Evolutionary conservation across 1,284 basidiomycete genomes (phyloP), one percentile per base, ranked within the genome.

Genomic region (Ustilago xerochloae): DNA sequence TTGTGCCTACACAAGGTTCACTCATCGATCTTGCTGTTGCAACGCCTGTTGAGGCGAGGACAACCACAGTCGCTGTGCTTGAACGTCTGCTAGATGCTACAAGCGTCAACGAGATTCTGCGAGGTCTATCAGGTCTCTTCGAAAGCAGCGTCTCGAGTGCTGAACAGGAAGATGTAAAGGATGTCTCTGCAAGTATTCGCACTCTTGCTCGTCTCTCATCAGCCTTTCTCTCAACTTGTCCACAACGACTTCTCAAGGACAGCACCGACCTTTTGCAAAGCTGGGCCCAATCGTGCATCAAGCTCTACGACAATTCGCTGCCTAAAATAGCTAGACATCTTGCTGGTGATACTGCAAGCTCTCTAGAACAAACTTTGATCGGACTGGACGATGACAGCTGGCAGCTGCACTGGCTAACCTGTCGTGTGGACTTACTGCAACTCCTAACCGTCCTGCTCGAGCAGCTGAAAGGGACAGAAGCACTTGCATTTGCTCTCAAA

Each of bases 81-180:
- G 71, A 74, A n/a, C 71, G 71, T 12, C 57, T 74, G 10, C 62
- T 74, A 6, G 71, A 74, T 49, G 47, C 65, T 5, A 48, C 61
- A 10, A 63, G 43, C 32, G 57, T 57, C 16, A 60, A 64, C 12
- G 61, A 68, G 50, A 68, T 68, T n/a, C 30, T 74, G 22, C 9
- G 22, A 10, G 58, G 65, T 9, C 52, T 74, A 8, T 60, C 54
- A 18, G 35, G 45, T 4, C 61, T 64, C 36, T 46, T 74, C n/a
- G 29, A 29, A 15, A n/a, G 29, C 41, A 8, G 43, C n/a, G 26
- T 45, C 32, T 50, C 48, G 1, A 26, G n/a, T 4, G 41, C 47
- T 13, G 26, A 32, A 10, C 32, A 46, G 18, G 30, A 45, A 12
- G 50, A 54, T 26, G 35, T 15, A 3, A 29, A 30, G 6, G 45